These are phyloP conservation scores for Seiridium cupressi DNA, from an alignment of 2,329 filamentous ascomycete genomes.

Conservation along the genomic window DNA sequence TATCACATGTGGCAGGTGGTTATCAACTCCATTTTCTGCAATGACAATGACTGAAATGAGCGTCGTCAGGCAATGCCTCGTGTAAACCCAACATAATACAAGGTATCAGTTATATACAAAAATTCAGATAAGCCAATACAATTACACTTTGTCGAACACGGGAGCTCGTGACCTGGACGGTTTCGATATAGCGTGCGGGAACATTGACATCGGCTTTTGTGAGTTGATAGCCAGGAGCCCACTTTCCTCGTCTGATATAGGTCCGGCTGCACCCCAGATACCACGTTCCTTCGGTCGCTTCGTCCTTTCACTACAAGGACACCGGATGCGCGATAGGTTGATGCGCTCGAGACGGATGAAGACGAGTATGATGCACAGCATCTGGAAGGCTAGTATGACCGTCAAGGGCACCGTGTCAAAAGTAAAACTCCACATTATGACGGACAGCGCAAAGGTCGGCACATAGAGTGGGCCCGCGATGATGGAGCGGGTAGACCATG, in stretches of 20 bases:
- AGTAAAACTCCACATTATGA: conserved; percentile 2
- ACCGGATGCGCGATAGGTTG: not conserved
- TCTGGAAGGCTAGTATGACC: not conserved
- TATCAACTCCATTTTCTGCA: too few species aligned
- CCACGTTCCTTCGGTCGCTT: not conserved
- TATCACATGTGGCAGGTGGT: too few species aligned
- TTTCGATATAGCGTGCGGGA: not conserved
- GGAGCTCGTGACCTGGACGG: conserved; percentile 1
- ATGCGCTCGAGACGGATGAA: conserved; percentile 8
- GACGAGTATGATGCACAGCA: not conserved
- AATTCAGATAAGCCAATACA: not conserved
- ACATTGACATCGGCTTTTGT: not conserved
- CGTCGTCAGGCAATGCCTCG: too few species aligned
- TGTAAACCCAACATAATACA: too few species aligned
- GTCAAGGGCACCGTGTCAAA: not conserved
- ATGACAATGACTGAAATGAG: too few species aligned
- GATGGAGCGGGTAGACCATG: conserved; percentile 10
- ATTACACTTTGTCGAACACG: not conserved
- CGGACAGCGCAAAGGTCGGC: conserved; percentile 8
- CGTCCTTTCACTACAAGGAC: not conserved
- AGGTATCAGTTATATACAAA: not conserved
- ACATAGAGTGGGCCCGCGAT: conserved; percentile 12
- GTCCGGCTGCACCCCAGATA: not conserved
- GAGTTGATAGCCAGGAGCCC: not conserved
- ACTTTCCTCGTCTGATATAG: not conserved